Conservation (phyloP, 2,329 filamentous ascomycete genomes). For the Fusarium sp. region DNA sequence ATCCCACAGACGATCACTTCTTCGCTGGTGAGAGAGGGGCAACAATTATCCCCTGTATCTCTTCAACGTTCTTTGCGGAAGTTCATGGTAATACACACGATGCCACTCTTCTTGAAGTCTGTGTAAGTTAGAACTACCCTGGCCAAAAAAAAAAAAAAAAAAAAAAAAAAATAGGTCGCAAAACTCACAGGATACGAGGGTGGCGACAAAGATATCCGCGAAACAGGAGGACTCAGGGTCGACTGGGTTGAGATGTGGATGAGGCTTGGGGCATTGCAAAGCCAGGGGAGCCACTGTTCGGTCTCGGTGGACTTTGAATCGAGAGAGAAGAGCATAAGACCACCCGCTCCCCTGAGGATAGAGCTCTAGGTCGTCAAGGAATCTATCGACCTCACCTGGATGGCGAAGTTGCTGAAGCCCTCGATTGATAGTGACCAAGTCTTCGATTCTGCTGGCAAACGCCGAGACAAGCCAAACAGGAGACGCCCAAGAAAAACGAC, state of each 20-base stretch:
- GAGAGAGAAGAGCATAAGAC: neutral
- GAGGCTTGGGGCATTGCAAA: neutral
- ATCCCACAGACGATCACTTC: neutral
- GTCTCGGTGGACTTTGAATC: neutral
- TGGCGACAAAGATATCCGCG: too few relatives aligned
- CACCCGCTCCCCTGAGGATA: neutral
- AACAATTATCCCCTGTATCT: neutral
- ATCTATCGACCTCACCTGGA: neutral
- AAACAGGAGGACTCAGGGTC: too few relatives aligned
- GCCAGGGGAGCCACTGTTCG: neutral
- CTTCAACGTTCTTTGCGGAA: neutral
- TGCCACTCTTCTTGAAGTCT: too few relatives aligned
- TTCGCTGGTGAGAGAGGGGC: neutral
- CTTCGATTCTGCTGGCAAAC: neutral
- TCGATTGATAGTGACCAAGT: neutral
- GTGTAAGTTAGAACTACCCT: neutral
- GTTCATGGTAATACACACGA: neutral
- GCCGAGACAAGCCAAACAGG: neutral
- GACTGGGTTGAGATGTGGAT: neutral
- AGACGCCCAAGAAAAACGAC: neutral
- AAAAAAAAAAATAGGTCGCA: neutral
- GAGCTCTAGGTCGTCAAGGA: neutral
- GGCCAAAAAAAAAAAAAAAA: neutral
- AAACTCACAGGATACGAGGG: neutral
- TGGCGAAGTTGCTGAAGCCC: neutral